Evolutionary conservation across 2,329 filamentous ascomycete genomes (phyloP), one percentile per base, ranked within the genome.

Genomic region (Arthrobotrys sinensis): DNA sequence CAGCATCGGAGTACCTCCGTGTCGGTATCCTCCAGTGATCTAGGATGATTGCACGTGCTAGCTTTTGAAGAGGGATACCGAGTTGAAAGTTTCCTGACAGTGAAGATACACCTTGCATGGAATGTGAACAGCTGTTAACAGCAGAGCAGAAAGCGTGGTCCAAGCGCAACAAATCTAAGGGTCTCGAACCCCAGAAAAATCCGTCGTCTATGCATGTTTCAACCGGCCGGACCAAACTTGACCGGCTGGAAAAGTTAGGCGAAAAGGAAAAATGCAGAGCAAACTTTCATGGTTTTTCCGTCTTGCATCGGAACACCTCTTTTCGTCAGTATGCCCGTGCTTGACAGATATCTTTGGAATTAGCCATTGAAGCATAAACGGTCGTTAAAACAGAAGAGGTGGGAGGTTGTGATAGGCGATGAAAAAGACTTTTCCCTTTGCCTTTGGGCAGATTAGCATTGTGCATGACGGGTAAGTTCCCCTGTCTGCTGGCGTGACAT

Each of bases 191-290:
- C 36, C 38, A 63, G 55, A 8, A 60, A 43, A 43, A 43, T 8
- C 55, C 19, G 38, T 73, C 69, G 69, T 73, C 69, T 73, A 73
- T 73, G 69, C 69, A 73, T 73, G 69, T 73, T 73, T 73, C 69
- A 73, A 73, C 62, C 36, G 57, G 21, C 36, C 66, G 57, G 60
- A 60, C 55, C 55, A 60, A 14, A 60, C 36, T 43, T 43, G 32
- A 46, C 60, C 68, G 46, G 50, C 24, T 55, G 28, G 48, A 57
- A 32, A 43, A 50, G 40, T 57, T 73, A 73, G 69, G 60, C 69
- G 69, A 73, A 50, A 60, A 60, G 28, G 48, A 57, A 32, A 43
- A 50, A 36, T 57, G 64, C 64, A 63, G 48, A 63, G 69, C 53
- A 50, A 57, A 38, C 50, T 32, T 38, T 50, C 40, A 48, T 66